Conservation (phyloP, 2,329 filamentous ascomycete genomes). For the Teratosphaeria viscida region DNA sequence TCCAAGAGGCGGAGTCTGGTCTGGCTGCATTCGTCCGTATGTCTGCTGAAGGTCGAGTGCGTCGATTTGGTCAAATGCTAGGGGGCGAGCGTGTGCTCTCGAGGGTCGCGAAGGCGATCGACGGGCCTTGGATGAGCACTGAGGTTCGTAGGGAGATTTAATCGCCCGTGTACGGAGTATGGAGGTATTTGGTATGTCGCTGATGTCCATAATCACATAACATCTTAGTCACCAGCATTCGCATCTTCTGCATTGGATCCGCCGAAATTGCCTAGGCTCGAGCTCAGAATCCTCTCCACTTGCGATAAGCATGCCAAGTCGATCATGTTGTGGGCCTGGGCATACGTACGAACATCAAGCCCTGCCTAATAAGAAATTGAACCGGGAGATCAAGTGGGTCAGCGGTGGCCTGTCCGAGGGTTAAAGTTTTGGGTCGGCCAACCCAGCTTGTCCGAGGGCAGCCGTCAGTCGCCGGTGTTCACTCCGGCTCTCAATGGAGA, state of each 20-base stretch:
- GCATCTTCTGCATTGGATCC: no score
- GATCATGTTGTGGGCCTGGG: no score
- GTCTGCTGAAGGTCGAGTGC: slow-evolving; percentile 38
- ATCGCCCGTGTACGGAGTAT: not conserved
- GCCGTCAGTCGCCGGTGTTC: not conserved
- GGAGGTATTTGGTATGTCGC: not conserved
- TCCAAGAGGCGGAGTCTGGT: slow-evolving; percentile 25
- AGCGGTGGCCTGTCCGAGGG: not conserved
- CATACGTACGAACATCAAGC: no score
- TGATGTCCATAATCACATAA: not conserved
- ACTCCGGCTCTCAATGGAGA: not conserved
- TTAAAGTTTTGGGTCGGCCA: not conserved
- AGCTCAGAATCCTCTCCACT: no score
- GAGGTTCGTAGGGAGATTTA: not conserved
- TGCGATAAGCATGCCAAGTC: no score
- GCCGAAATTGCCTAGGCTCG: no score
- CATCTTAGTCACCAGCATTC: no score
- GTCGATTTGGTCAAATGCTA: slow-evolving; percentile 42
- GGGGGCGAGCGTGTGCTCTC: slow-evolving; percentile 45
- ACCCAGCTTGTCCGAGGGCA: not conserved
- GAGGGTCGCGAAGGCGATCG: slow-evolving; percentile 42
- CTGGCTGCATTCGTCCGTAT: slow-evolving; percentile 50
- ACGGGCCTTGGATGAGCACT: slow-evolving; percentile 25
- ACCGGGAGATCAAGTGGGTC: not conserved
- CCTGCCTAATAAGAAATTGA: no score